Base-by-base conservation (phyloP, 2,329 filamentous ascomycete species). In the Neonectria coccinea region DNA sequence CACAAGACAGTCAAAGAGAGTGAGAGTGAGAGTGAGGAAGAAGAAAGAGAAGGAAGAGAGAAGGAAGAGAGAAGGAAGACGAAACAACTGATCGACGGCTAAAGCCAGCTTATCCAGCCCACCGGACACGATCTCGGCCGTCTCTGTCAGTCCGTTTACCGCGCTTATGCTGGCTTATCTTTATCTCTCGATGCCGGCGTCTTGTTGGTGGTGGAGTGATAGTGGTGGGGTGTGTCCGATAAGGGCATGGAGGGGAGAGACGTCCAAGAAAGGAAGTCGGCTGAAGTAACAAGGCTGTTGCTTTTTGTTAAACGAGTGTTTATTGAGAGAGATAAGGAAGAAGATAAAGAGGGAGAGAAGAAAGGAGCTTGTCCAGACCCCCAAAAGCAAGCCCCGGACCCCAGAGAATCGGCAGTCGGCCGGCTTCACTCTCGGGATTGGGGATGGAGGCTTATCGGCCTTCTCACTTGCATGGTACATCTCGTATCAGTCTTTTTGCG, bases 221-320 rank as follows among this genome's bases (percentile, higher is more conserved):
- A 60, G 20, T 73, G 71, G 71, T 70, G 71, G 71, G 70, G 71
- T 68, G 51, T 48, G 36, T 65, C 52, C 66, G 71, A 73, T 73
- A 73, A 74, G 63, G 41, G 47, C 41, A 39, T 36, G 44, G 55
- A 42, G 25, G 59, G 52, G 39, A 31, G 52, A 10, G n/a, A 55
- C 59, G 42, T 47, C 48, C 33, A 55, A 42, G 58, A 66, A 67
- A 59, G 62, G 67, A 67, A 64, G 51, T 59, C 33, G 27, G 41
- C 36, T 50, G 14, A 31, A 39, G 52, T 16, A 42, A 55, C 57
- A 60, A 53, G 48, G 50, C 25, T 60, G 51, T 48, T 60, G 57
- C 57, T 47, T 11, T 9, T 22, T 36, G 18, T 53, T 36, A 36
- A 56, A 29, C 25, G 41, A 52, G 18, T 36, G 58, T 27, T 45